Evolutionary conservation across 495 filamentous ascomycete genomes (phyloP), one percentile per base, ranked within the genome.

Genomic region (Penicillium lagena): DNA sequence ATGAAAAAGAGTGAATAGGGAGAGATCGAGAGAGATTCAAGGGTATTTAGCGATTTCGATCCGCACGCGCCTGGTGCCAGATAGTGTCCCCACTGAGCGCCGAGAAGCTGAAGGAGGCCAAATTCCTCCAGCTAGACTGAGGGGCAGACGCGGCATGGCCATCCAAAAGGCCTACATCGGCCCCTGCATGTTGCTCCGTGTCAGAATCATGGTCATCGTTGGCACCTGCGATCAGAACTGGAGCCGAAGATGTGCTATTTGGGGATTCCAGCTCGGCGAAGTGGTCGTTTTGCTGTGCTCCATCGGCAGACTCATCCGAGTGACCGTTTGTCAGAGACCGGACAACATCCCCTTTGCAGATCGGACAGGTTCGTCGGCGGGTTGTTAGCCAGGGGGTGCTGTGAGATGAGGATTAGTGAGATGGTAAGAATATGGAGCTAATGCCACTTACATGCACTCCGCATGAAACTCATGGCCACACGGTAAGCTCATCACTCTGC

Each of bases 361-460:
- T 97, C 7, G 93, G 93, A 53, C 93, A 98, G 22, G 94, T 97
- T 50, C 93, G 81, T 42, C 90, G 87, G 34, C 90, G 83, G 29
- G 90, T 96, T 9, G 89, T 95, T 30, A 98, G 70, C 93, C 93
- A 98, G n/a, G 94, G 94, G 11, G 93, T 97, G 60, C 91, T 97
- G 54, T 17, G 14, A 39, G n/a, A 43, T 4, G 2, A 30, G 46
- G 22, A 6, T 61, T 53, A 64, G 50, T 37, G 45, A 52, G 42
- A 22, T 22, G 22, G 2, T 9, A 17, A 1, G 30, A 30, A 4
- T 4, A 12, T 33, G 11, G 30, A 33, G 17, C 33, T 52, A 39
- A 31, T 32, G 32, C 43, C 30, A 84, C 91, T 85, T 76, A 96
- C 90, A 98, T 97, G 90, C 93, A 98, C 55, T 93, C 90, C 31